Conservation (phyloP, 352 stramenopile species). For the Saprolegnia parasitica region DNA sequence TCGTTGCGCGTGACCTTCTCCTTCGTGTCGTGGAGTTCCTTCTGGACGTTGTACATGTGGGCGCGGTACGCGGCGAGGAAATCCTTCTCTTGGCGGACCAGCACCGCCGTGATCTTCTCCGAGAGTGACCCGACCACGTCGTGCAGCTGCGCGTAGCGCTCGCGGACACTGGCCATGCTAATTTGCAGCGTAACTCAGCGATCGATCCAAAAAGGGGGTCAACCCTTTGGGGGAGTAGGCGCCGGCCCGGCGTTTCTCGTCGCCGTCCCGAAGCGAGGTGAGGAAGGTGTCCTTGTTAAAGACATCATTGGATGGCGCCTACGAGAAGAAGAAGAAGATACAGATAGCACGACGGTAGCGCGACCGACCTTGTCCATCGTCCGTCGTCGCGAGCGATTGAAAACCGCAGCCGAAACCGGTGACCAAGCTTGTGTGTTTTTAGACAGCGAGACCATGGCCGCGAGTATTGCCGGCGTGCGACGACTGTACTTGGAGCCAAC, state of each 20-base stretch:
- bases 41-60: conserved; percentile 95
- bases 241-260: neutral
- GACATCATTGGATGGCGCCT: conserved; percentile 35
- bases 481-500: neutral
- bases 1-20: conserved; percentile 88
- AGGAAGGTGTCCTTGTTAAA: conserved; percentile 82
- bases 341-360: no score
- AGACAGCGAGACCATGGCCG: neutral
- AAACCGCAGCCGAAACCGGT: neutral
- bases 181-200: no score
- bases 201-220: no score
- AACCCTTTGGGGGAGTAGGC: conserved; percentile 25
- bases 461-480: neutral
- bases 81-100: conserved; percentile 89
- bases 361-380: conserved; percentile 3
- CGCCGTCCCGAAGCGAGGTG: conserved; percentile 55
- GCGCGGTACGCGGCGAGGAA: conserved; percentile 91
- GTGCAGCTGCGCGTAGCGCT: conserved; percentile 75
- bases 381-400: neutral
- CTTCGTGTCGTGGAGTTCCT: conserved; percentile 89
- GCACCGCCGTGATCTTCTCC: conserved; percentile 86
- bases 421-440: neutral
- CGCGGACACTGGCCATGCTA: conserved; percentile 74
- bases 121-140: conserved; percentile 76
- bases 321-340: no score